Percentiles rank a stretch among this genome's conserved stretches.
These are phyloP conservation scores for Deinandra increscens DNA, from an alignment of 129 eudicot genomes.

Conservation along the genomic window DNA sequence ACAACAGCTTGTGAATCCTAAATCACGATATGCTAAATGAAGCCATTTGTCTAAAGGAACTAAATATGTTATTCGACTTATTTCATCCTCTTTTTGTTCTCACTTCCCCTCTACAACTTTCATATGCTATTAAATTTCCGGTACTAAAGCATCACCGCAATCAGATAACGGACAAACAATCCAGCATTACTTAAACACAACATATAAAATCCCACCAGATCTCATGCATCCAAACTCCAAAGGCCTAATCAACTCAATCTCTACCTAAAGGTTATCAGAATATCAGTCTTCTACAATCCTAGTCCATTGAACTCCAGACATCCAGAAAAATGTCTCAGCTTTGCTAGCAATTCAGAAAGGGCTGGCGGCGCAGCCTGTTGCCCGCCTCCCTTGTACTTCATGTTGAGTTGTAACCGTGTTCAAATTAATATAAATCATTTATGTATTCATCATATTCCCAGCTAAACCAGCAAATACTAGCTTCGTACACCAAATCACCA, in stretches of 20 bases:
- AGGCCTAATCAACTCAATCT: constrained; percentile 14
- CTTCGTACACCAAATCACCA: neutral
- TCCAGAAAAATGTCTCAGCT: neutral
- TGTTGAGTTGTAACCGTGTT: too few species aligned
- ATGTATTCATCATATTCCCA: constrained; percentile 15
- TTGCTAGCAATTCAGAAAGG: neutral
- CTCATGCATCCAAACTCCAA: constrained; percentile 22
- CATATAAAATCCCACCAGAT: constrained; percentile 12
- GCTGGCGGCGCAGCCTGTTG: too few species aligned
- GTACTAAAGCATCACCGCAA: constrained; percentile 1
- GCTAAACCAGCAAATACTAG: neutral
- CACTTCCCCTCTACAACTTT: neutral
- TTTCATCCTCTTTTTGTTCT: neutral
- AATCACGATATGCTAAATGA: neutral
- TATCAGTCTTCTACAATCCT: constrained; percentile 3
- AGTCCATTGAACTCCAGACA: constrained; percentile 15
- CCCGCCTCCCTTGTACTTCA: too few species aligned
- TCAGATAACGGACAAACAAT: constrained; percentile 9
- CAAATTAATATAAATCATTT: too few species aligned
- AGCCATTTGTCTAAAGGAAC: neutral
- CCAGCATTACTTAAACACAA: neutral
- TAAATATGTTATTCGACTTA: neutral
- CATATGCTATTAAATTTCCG: neutral
- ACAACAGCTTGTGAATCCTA: neutral
- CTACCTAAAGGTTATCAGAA: neutral